Evolutionary conservation across 1,284 basidiomycete genomes (phyloP), one percentile per base, ranked within the genome.

Genomic region (Testicularia cyperi): DNA sequence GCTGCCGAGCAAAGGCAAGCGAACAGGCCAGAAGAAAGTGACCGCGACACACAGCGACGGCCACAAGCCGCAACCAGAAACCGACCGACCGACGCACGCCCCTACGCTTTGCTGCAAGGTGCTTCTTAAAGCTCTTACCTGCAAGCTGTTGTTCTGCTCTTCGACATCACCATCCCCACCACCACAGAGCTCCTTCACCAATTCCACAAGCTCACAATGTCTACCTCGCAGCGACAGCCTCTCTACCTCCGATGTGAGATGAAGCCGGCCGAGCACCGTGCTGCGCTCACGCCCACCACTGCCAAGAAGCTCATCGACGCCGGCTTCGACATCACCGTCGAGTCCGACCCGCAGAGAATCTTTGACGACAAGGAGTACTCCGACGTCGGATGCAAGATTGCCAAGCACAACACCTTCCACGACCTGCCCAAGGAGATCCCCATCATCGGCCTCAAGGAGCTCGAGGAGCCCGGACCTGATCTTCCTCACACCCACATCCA

Each of bases 361-460:
- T 99, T 98, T 80, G 85, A 90, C 67, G 92, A 98, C 77, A 81
- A 83, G 40, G 94, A 99, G 80, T 98, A 62, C 54, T 24, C 33
- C 43, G 64, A 63, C 5, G 88, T 88, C 41, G 94, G 94, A 8
- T 95, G 91, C 80, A 87, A 83, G 77, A 82, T 98, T 41, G 90
- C 88, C 8, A 84, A 84, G 19, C 87, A 95, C 80, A 92, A 94
- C 78, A 83, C 88, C 10, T 99, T 94, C 92, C 85, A 88, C 18
- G 81, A 77, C 29, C 88, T 90, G 1, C 90, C 92, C 1, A 78
- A 77, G 21, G 78, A 85, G 28, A 81, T 86, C 30, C 87, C 89
- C 45, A 95, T 99, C 79, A 87, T 97, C 68, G 95, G 95, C 7
- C 83, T 99, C 77, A 98, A 99, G 81, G 95, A 98, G 78, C 85